Evolutionary conservation across 139 green algal genomes (phyloP).

Genomic region (Desmodesmus armatus): DNA sequence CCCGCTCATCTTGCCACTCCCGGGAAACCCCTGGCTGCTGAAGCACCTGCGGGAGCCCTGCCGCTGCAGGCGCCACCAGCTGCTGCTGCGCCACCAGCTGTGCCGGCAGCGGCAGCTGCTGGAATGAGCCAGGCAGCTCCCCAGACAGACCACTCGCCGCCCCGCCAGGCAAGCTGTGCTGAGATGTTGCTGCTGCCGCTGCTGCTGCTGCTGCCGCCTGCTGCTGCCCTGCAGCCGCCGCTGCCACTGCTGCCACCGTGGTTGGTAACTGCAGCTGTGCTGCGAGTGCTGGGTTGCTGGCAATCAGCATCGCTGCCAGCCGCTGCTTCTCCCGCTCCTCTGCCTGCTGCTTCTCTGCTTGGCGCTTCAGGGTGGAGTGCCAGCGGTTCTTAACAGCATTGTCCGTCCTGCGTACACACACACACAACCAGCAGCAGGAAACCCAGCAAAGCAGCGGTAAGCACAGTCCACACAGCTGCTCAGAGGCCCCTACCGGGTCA

Average conservation of each 20-base stretch:
- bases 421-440: background rate
- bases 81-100: slow-evolving; percentile 12
- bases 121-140: slow-evolving; percentile 19
- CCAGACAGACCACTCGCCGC: slow-evolving; percentile 5
- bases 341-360: slow-evolving; percentile 37
- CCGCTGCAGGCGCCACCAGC: background rate
- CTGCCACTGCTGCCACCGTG: background rate
- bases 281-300: slow-evolving; percentile 31
- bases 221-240: background rate
- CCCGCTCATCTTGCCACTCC: slow-evolving; percentile 43
- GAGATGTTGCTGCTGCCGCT: slow-evolving; percentile 13
- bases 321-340: slow-evolving; percentile 24
- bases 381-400: slow-evolving; percentile 74
- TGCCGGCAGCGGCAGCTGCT: slow-evolving; percentile 14
- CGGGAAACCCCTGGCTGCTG: slow-evolving; percentile 7
- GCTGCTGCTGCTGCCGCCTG: slow-evolving; percentile 22
- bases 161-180: no score
- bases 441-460: no score
- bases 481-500: no score
- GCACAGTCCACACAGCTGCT: no score
- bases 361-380: slow-evolving; percentile 66
- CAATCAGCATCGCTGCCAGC: slow-evolving; percentile 38
- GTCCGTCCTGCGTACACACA: slow-evolving; percentile 70
- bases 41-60: background rate
- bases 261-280: slow-evolving; percentile 10